Evolutionary conservation across 2,329 filamentous ascomycete species (phyloP).

Genomic region (Parastagonospora nodorum): DNA sequence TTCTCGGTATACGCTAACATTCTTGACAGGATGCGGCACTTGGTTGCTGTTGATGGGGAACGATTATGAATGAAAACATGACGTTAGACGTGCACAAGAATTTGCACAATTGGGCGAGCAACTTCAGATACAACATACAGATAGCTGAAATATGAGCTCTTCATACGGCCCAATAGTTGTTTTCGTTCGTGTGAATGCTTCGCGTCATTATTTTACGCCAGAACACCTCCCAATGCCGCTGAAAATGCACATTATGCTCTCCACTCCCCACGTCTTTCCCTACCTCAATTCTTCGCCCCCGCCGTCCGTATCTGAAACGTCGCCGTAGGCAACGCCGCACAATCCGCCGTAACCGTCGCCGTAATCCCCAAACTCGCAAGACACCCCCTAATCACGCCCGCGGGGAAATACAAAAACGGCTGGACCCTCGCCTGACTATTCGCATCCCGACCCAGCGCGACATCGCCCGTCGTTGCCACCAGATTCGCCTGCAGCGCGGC

Average conservation of each 20-base stretch:
- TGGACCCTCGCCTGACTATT: constrained; percentile 39
- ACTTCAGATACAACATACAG: constrained; percentile 2
- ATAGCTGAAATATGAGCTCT: constrained; percentile 5
- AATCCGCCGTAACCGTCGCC: constrained; percentile 90
- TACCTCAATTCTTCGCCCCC: constrained; percentile 64
- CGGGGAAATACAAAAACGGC: constrained; percentile 90
- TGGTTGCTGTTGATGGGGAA: constrained; percentile 12
- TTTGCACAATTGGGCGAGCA: constrained; percentile 8
- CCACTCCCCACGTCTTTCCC: no score
- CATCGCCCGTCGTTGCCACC: constrained; percentile 38
- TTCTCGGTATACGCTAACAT: constrained; percentile 25
- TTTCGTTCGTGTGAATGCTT: background rate
- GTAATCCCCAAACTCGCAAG: constrained; percentile 89
- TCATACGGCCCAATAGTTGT: background rate
- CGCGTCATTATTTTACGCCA: background rate
- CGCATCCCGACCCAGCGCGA: constrained; percentile 57
- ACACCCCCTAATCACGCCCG: constrained; percentile 89
- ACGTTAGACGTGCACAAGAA: constrained; percentile 10
- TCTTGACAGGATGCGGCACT: background rate
- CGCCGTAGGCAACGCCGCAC: constrained; percentile 81
- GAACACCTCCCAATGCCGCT: constrained; percentile 42
- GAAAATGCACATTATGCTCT: constrained; percentile 4
- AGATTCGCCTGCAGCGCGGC: constrained; percentile 33
- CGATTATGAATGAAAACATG: constrained; percentile 13
- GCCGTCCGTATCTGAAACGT: constrained; percentile 95